Percentiles rank a stretch among this genome's conserved stretches.
These are phyloP conservation scores for Plenodomus tracheiphilus DNA, from an alignment of 2,329 filamentous ascomycete species.

Conservation along the genomic window DNA sequence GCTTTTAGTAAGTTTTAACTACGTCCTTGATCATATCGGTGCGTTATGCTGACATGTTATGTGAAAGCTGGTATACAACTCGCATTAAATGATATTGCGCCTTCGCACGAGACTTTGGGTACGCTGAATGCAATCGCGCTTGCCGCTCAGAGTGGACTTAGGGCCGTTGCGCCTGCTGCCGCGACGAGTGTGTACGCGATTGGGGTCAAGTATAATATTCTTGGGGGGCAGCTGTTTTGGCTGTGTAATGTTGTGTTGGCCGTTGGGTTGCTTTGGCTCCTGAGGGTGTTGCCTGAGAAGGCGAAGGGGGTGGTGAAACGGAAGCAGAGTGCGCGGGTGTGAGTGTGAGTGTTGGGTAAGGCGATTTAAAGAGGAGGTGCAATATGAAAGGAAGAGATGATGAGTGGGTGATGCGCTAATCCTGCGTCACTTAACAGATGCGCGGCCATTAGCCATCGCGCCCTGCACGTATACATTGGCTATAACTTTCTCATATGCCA, in stretches of 20 bases:
- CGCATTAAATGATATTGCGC: constrained; percentile 73
- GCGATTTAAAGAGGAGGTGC: too few relatives aligned
- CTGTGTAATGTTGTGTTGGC: constrained; percentile 52
- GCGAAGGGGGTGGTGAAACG: constrained; percentile 17
- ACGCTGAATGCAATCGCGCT: constrained; percentile 72
- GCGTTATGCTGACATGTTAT: constrained; percentile 3
- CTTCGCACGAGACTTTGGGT: constrained; percentile 65
- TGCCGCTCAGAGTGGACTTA: constrained; percentile 62
- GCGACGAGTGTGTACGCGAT: constrained; percentile 70
- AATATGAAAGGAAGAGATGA: too few relatives aligned
- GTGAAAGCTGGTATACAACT: constrained; percentile 68
- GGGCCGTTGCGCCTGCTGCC: constrained; percentile 67
- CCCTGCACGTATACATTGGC: too few relatives aligned
- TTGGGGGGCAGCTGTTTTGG: constrained; percentile 70
- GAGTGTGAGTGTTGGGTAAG: not conserved
- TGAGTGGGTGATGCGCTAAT: too few relatives aligned
- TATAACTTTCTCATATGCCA: too few relatives aligned
- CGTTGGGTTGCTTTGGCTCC: constrained; percentile 15
- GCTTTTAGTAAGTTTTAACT: constrained; percentile 58
- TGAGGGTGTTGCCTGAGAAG: constrained; percentile 30
- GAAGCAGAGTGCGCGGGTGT: not conserved
- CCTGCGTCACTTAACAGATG: too few relatives aligned
- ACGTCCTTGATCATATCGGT: not conserved
- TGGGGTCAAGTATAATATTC: constrained; percentile 64
- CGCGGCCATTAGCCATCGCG: too few relatives aligned